Base-by-base conservation (phyloP, 1,284 basidiomycete species). In the Boletus semigastroideus region DNA sequence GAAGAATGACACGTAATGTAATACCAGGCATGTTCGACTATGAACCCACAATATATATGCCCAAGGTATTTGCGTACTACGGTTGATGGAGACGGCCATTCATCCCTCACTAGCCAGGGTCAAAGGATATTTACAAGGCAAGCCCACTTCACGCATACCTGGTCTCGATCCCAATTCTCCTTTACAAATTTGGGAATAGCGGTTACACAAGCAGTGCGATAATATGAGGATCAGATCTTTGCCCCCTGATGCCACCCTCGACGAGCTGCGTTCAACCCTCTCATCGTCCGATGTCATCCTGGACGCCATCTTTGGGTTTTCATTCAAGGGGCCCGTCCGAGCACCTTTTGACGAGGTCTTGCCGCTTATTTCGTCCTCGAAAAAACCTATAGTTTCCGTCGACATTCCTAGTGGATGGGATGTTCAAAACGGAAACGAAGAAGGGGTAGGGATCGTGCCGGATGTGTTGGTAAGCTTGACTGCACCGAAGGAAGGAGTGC, bases 341-440 rank as follows among this genome's bases (percentile, higher is more conserved):
- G 74, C 88, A 3, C 97, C 97, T 0, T 99, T 98, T 71, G 86
- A 93, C 61, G 64, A 71, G 0, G 86, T 87, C 14, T 78, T 99
- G 3, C 77, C 82, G 1, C 74, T 88, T 4, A 76, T 99, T 46
- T 77, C 82, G 2, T 66, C 74, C 22, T 86, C 86, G 7, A 71
- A 76, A 4, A 72, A 88, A 13, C 92, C 94, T 0, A 89, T 96
- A 60, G 82, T 97, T 20, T 92, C 89, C 2, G 89, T 98, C 8
- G 97, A 99, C 67, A 95, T 99, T 50, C 97, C 97, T 0, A 94
- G 90, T 1, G 96, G 94, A 4, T 99, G 95, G 95, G 84, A 93
- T 61, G 93, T 98, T 25, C 92, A 96, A 59, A 71, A 78, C 34
- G 94, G 95, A 83, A 47, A 74, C 72, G 2, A 73, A 74, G 46